Evolutionary conservation across 2,329 filamentous ascomycete genomes (phyloP).

Genomic region (Aspergillus costaricaensis): DNA sequence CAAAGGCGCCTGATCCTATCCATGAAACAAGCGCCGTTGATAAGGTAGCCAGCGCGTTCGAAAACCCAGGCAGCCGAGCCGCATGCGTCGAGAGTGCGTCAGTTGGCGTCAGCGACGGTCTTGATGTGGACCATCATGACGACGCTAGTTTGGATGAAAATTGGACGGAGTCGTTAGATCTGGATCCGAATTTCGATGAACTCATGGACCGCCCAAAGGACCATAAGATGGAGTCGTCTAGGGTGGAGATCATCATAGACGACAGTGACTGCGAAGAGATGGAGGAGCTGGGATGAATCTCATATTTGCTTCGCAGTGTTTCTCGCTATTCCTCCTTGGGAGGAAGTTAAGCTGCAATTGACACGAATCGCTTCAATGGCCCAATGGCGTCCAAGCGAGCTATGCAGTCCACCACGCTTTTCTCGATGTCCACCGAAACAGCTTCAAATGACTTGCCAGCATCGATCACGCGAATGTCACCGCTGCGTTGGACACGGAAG

Average conservation of each 20-base stretch:
- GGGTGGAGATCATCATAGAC: conserved; percentile 51
- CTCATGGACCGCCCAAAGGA: conserved; percentile 12
- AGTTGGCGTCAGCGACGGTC: conserved; percentile 19
- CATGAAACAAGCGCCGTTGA: not conserved
- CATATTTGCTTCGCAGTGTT: not conserved
- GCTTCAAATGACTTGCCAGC: conserved; percentile 55
- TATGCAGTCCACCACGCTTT: conserved; percentile 32
- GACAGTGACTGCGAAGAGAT: conserved; percentile 58
- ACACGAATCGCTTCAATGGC: conserved; percentile 38
- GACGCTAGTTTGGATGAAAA: conserved; percentile 35
- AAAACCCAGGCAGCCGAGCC: not conserved
- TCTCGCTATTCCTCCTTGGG: not conserved
- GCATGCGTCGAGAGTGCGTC: conserved; percentile 22
- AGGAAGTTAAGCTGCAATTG: conserved; percentile 22
- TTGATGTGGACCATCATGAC: conserved; percentile 22
- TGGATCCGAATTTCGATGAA: conserved; percentile 31
- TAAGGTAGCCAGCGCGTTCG: not conserved
- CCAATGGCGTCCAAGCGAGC: conserved; percentile 35
- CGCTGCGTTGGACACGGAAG: conserved; percentile 49
- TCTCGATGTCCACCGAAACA: conserved; percentile 49
- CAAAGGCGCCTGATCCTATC: not conserved
- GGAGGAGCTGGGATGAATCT: conserved; percentile 43
- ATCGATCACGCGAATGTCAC: conserved; percentile 58
- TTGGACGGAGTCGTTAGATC: conserved; percentile 33
- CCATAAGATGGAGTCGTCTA: conserved; percentile 18